Evolutionary conservation across 805 yeast genomes (phyloP).

Genomic region (Wickerhamiella brachini): DNA sequence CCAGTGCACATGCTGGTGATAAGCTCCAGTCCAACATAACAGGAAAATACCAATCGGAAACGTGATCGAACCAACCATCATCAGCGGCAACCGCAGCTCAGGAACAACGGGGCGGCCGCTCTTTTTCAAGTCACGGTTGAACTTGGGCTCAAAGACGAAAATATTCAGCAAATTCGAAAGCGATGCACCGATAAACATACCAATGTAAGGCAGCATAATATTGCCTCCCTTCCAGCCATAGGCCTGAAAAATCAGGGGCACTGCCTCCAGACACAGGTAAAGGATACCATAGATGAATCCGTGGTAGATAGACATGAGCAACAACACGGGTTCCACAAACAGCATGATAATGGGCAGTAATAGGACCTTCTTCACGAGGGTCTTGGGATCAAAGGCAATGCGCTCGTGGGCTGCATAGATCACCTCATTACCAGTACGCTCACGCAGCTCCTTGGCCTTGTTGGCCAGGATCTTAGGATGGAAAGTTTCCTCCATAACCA

Average conservation of each 20-base stretch:
- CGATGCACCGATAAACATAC: conserved; percentile 57
- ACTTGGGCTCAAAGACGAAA: conserved; percentile 39
- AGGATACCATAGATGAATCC: conserved; percentile 30
- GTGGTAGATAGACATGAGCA: conserved; percentile 26
- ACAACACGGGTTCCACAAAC: conserved; percentile 26
- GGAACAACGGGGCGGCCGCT: conserved; percentile 51
- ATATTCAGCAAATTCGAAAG: conserved; percentile 43
- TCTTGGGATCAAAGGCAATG: conserved; percentile 24
- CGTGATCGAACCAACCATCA: conserved; percentile 54
- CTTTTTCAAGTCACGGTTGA: conserved; percentile 31
- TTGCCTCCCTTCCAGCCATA: conserved; percentile 52
- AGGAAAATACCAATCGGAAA: conserved; percentile 74
- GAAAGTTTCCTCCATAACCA: conserved; percentile 56
- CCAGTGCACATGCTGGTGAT: conserved; percentile 60
- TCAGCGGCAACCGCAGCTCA: conserved; percentile 64
- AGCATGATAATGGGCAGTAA: conserved; percentile 24
- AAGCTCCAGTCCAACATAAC: conserved; percentile 83
- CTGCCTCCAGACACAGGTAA: conserved; percentile 28
- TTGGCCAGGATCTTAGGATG: conserved; percentile 49
- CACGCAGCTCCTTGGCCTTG: conserved; percentile 51
- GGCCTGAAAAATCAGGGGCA: conserved; percentile 32
- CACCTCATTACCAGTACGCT: conserved; percentile 69
- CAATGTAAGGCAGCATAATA: conserved; percentile 65
- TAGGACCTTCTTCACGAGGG: conserved; percentile 26
- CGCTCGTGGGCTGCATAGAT: conserved; percentile 52